Evolutionary conservation across 2,329 filamentous ascomycete genomes (phyloP).

Genomic region (Aspergillus texensis): DNA sequence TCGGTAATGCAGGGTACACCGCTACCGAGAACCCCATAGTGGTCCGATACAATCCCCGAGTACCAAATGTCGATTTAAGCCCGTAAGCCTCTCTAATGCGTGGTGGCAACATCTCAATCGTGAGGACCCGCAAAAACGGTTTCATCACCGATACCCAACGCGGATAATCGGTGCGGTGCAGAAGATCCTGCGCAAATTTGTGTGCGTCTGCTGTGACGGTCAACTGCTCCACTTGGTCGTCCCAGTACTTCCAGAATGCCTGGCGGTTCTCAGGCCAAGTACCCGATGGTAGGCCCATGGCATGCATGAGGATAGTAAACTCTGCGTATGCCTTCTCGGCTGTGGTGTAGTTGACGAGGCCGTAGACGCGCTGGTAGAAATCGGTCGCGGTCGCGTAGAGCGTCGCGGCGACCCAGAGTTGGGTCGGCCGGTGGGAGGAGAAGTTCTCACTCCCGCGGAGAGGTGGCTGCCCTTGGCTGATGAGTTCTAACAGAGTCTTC

Average conservation of each 20-base stretch:
- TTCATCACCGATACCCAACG: constrained; percentile 34
- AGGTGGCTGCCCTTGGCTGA: constrained; percentile 26
- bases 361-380: constrained; percentile 41
- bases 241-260: constrained; percentile 42
- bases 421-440: constrained; percentile 24
- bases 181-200: constrained; percentile 32
- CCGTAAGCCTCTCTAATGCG: constrained; percentile 37
- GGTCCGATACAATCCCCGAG: constrained; percentile 32
- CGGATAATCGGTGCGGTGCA: constrained; percentile 29
- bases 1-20: constrained; percentile 38
- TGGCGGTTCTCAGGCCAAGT: constrained; percentile 35
- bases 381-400: constrained; percentile 41
- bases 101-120: constrained; percentile 39
- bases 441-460: constrained; percentile 24
- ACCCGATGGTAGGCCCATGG: constrained; percentile 30
- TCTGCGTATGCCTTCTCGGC: constrained; percentile 36
- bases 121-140: constrained; percentile 34
- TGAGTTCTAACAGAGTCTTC: constrained; percentile 29
- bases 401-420: constrained; percentile 40
- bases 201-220: constrained; percentile 33
- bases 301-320: constrained; percentile 31
- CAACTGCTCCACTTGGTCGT: constrained; percentile 32
- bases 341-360: constrained; percentile 33
- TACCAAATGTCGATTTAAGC: constrained; percentile 30
- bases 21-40: constrained; percentile 36